phyloP scores from a whole-genome alignment of 2,329 filamentous ascomycete species.

The Phaeomoniella chlamydospora region DNA sequence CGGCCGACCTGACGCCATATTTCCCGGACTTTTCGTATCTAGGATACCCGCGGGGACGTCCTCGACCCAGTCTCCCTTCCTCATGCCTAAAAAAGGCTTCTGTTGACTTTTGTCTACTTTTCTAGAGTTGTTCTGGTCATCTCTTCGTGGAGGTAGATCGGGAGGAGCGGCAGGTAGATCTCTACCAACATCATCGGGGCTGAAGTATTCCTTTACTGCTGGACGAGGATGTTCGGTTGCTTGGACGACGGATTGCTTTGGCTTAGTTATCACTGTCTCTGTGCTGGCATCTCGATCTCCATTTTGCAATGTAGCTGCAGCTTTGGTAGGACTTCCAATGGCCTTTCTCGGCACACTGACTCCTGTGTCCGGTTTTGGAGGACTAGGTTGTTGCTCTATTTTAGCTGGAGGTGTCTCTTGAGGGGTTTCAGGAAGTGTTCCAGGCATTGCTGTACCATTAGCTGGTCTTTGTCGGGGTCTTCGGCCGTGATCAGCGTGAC shows the following conservation, averaged over 20 bases:
- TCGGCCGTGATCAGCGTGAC: not conserved
- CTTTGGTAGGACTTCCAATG: slow-evolving; percentile 8
- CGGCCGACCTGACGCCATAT: slow-evolving; percentile 4
- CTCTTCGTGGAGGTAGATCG: slow-evolving; percentile 12
- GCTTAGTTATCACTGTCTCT: slow-evolving; percentile 9
- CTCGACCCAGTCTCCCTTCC: slow-evolving; percentile 1
- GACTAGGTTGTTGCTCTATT: not conserved
- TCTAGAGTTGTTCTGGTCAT: slow-evolving; percentile 6
- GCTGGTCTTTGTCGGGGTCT: not conserved
- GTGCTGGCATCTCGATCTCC: slow-evolving; percentile 4
- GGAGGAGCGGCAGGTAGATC: slow-evolving; percentile 18
- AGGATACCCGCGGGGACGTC: slow-evolving; percentile 2
- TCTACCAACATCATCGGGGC: slow-evolving; percentile 23
- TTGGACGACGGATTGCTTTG: slow-evolving; percentile 5
- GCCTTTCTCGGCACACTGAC: slow-evolving; percentile 8
- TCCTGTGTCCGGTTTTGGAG: not conserved
- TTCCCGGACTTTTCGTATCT: slow-evolving; percentile 6
- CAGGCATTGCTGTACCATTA: not conserved
- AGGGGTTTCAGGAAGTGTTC: not conserved
- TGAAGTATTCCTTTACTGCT: slow-evolving; percentile 15
- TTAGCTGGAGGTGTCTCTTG: not conserved
- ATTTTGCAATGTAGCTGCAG: not conserved
- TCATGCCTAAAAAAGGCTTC: slow-evolving; percentile 14
- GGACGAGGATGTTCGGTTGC: slow-evolving; percentile 8
- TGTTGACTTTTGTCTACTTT: slow-evolving; percentile 1